These are phyloP conservation scores for Cladosporium sp. DNA, from an alignment of 2,329 filamentous ascomycete species.

Conservation along the genomic window DNA sequence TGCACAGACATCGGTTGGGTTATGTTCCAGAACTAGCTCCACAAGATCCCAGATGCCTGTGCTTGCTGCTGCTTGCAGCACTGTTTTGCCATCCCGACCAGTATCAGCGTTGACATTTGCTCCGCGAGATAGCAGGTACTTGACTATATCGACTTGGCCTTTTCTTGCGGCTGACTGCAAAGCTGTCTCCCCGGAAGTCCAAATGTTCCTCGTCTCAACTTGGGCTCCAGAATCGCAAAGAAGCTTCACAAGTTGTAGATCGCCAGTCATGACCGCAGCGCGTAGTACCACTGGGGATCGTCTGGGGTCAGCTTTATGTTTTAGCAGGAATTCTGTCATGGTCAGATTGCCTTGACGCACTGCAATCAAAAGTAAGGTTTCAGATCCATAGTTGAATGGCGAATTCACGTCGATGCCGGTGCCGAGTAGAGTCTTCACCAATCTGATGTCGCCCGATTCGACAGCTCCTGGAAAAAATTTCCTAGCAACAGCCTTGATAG, in stretches of 20 bases:
- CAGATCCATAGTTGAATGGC: not conserved
- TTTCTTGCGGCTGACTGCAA: not conserved
- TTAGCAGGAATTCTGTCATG: not conserved
- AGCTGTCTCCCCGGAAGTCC: not conserved
- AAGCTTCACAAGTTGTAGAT: conserved; percentile 1
- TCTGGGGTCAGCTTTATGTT: not conserved
- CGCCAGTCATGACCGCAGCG: not conserved
- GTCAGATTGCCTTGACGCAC: not conserved
- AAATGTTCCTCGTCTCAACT: not conserved
- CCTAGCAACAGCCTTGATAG: not conserved
- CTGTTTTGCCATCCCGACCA: not conserved
- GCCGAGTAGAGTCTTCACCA: not conserved
- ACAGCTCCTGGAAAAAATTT: not conserved
- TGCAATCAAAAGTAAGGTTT: not conserved
- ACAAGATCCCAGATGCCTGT: conserved; percentile 2
- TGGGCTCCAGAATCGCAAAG: not conserved
- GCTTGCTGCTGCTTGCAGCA: not conserved
- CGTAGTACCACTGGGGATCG: not conserved
- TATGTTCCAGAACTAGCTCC: not conserved
- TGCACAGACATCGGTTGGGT: not conserved
- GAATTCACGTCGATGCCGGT: not conserved
- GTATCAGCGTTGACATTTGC: not conserved
- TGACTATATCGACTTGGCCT: not conserved
- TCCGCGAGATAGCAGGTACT: not conserved
- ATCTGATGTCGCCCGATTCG: not conserved